Base-by-base conservation (phyloP, 2,329 filamentous ascomycete genomes). In the Aspergillus thermomutatus region DNA sequence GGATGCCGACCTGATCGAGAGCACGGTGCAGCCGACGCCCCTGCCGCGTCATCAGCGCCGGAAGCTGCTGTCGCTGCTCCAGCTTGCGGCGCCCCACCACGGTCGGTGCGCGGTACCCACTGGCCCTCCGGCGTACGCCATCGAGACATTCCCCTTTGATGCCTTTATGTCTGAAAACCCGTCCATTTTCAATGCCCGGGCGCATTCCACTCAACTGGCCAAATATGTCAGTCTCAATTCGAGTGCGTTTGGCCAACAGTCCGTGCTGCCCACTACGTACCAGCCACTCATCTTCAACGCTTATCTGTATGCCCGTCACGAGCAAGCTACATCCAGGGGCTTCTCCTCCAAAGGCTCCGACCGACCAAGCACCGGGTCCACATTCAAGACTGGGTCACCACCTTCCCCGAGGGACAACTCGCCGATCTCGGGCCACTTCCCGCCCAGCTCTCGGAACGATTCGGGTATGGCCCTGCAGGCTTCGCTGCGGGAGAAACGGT, bases 221-320 rank as follows among this genome's bases (percentile, higher is more conserved):
- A 94, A 91, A 67, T 92, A 92, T 78, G 92, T 94, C 52, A 87
- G 89, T 50, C 86, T 97, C 63, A 97, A 91, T 70, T 97, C 94
- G 8, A 87, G 90, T 3, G 88, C 89, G 2, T 99, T 97, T 73
- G 91, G 87, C 19, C 66, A 70, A 49, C 87, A 90, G 51, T 78
- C 85, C 17, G 82, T 85, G 34, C 78, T 83, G 27, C 70, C 75
- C 50, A 72, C 75, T 21, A 73, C 77, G 2, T 75, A 79, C 1
- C 83, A 83, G 25, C 80, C 86, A 3, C 87, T 90, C 0, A 83
- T 97, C 45, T 95, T 95, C 82, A 99, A 99, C 68, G 92, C 91
- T 25, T 97, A 97, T 73, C 78, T 92, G 41, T 86, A 91, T 62
- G 87, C 91, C 17, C 87, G 87, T 58, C 82, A 84, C 47, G 89